phyloP scores from a whole-genome alignment of 2,329 filamentous ascomycete species.

The Penicillium palitans region DNA sequence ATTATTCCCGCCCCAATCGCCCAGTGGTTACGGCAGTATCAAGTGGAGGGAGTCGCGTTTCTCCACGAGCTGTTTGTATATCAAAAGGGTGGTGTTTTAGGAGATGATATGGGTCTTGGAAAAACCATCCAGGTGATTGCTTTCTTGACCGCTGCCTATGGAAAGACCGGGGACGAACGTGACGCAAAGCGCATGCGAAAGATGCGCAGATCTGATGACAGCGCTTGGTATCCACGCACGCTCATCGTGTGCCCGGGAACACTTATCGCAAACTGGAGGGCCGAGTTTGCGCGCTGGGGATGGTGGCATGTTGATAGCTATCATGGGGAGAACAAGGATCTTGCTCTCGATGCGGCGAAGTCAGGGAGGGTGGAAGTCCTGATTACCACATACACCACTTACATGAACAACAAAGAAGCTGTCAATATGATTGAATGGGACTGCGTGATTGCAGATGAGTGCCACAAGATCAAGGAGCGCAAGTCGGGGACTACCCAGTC shows the following conservation, averaged over 20 bases:
- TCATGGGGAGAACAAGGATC: constrained; percentile 71
- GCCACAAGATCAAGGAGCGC: constrained; percentile 81
- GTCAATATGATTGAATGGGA: constrained; percentile 92
- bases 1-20: constrained; percentile 85
- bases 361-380: constrained; percentile 82
- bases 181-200: constrained; percentile 87
- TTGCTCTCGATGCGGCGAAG: constrained; percentile 69
- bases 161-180: constrained; percentile 86
- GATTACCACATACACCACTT: constrained; percentile 92
- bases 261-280: constrained; percentile 86
- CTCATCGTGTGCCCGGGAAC: constrained; percentile 87
- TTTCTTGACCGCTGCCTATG: constrained; percentile 87
- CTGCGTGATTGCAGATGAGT: constrained; percentile 91
- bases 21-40: constrained; percentile 89
- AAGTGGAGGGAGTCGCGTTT: constrained; percentile 80
- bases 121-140: constrained; percentile 97
- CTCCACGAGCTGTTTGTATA: constrained; percentile 87
- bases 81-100: constrained; percentile 85
- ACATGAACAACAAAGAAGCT: constrained; percentile 70
- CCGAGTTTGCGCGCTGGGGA: constrained; percentile 84
- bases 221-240: constrained; percentile 77
- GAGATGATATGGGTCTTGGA: constrained; percentile 96
- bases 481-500: constrained; percentile 75
- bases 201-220: constrained; percentile 61
- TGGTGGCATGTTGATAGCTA: constrained; percentile 90